Percentiles rank a stretch among this genome's conserved stretches.
Evolutionary conservation across 768 basidiomycete genomes (phyloP).

Genomic region (Podaxis sp.): DNA sequence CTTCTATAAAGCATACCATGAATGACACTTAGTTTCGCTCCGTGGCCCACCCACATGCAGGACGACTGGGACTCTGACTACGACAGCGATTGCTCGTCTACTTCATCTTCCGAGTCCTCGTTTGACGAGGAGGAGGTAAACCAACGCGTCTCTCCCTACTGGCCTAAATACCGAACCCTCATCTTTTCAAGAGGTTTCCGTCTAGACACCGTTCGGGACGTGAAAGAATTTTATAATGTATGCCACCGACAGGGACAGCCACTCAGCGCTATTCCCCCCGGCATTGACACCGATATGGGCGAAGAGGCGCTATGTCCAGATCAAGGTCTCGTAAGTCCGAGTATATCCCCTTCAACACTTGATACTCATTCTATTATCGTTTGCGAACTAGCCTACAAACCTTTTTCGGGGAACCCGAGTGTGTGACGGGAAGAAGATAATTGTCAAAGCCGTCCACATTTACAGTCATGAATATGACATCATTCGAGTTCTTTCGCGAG

Average conservation of each 20-base stretch:
- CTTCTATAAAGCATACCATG: slow-evolving; percentile 17
- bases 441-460: slow-evolving; percentile 69
- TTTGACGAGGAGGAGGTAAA: slow-evolving; percentile 62
- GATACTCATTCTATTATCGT: slow-evolving; percentile 14
- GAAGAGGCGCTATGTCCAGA: slow-evolving; percentile 70
- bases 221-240: slow-evolving; percentile 52
- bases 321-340: slow-evolving; percentile 59
- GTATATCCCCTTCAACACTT: not conserved
- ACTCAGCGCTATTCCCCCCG: slow-evolving; percentile 34
- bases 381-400: slow-evolving; percentile 57
- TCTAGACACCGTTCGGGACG: slow-evolving; percentile 70
- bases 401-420: slow-evolving; percentile 66
- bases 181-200: slow-evolving; percentile 54
- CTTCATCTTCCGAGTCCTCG: slow-evolving; percentile 48
- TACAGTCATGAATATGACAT: slow-evolving; percentile 63
- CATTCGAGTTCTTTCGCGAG: slow-evolving; percentile 54
- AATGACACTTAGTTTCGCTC: slow-evolving; percentile 18
- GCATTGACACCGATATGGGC: slow-evolving; percentile 30
- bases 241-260: slow-evolving; percentile 15
- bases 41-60: slow-evolving; percentile 19
- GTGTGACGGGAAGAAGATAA: slow-evolving; percentile 49
- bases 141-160: slow-evolving; percentile 56
- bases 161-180: slow-evolving; percentile 53
- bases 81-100: slow-evolving; percentile 36
- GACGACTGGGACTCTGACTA: slow-evolving; percentile 25